Base-by-base conservation (phyloP, 371 early-diverging fungal species). In the Syncephalastrum monosporum region DNA sequence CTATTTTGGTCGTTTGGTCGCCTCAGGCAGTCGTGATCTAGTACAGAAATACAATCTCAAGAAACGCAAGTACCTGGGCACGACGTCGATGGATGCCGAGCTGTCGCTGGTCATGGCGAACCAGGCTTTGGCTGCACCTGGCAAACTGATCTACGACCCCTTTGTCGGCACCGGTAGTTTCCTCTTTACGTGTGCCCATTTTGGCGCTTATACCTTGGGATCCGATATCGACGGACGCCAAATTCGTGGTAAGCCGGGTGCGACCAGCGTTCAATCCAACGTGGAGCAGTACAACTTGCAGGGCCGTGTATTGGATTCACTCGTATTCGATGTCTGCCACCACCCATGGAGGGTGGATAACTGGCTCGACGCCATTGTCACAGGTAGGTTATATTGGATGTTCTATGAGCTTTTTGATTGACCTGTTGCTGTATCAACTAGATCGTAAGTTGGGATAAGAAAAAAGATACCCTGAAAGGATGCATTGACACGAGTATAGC, bases 201-300 rank as follows among this genome's bases (percentile, higher is more conserved):
- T 90, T 81, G 99, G 99, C 15, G 90, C 94, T 0, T 91, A 78
- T 63, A 91, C 95, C 0, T 65, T 97, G 60, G 99, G 99, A 3
- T 88, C 94, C 0, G 99, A 99, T 78, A 97, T 99, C 60, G 98
- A 99, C 61, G 97, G 98, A 4, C 82, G 97, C 49, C 97, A 97
- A 74, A 94, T 99, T 42, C 82, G 96, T 17, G 99, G 99, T n/a
- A 91, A 90, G 61, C 88, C 88, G 47, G 66, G 63, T 14, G 50
- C 60, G 1, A 56, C 46, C 21, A 60, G 71, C 53, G 69, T 79
- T 33, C 61, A 78, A 10, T 78, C 90, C n/a, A 97, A 95, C 64
- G 67, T 91, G 21, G 81, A 73, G 48, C 96, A 97, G 66, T 98
- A 98, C 68, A 69, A 82, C 14, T 58, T 96, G 4, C 71, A 72